Evolutionary conservation across 116 monocot species (phyloP).

Genomic region (Zostera marina): DNA sequence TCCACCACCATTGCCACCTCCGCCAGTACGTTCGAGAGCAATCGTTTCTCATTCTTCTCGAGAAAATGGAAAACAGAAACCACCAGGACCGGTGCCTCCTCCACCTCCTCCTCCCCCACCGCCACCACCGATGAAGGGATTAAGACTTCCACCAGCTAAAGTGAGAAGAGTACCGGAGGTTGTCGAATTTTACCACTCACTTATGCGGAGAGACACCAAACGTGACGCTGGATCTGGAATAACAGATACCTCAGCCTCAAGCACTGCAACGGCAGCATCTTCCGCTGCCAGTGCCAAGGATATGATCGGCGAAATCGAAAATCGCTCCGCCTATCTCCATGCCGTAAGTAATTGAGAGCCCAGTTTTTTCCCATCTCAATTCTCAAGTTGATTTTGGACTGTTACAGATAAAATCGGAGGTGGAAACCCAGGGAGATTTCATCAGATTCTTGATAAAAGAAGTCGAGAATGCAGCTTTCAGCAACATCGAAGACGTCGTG

Average conservation of each 20-base stretch:
- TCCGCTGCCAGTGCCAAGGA: constrained; percentile 42
- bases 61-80: background rate
- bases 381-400: background rate
- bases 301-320: constrained; percentile 99
- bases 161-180: constrained; percentile 88
- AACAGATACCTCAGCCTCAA: constrained; percentile 2
- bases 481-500: constrained; percentile 80
- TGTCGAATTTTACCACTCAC: constrained; percentile 93
- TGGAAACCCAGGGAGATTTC: constrained; percentile 96
- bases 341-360: constrained; percentile 87
- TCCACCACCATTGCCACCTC: background rate
- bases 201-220: constrained; percentile 83
- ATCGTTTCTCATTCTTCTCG: background rate
- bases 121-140: constrained; percentile 27
- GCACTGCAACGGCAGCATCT: constrained; percentile 17
- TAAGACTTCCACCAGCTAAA: constrained; percentile 10
- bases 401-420: constrained; percentile 76
- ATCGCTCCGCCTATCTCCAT: constrained; percentile 86
- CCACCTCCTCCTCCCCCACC: constrained; percentile 58
- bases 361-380: no score
- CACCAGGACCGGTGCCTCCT: background rate
- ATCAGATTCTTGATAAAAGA: constrained; percentile 72
- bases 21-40: background rate
- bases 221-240: constrained; percentile 30
- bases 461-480: constrained; percentile 56